Evolutionary conservation across 768 basidiomycete genomes (phyloP).

Genomic region (Lactarius hatsudake): DNA sequence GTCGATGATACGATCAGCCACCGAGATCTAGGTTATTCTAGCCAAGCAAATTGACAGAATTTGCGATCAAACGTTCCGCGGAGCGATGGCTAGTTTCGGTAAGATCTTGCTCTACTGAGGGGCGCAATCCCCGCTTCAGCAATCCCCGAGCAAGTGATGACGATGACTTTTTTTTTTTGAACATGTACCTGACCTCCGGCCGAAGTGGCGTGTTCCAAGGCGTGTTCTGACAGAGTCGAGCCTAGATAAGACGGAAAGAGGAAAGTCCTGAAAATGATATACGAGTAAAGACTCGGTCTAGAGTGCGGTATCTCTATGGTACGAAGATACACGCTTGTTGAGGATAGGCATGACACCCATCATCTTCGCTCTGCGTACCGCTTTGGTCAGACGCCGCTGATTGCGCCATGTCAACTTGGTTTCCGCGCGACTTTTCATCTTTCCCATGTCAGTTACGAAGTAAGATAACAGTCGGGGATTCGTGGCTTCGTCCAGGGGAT

Average conservation of each 20-base stretch:
- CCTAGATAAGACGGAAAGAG: not conserved
- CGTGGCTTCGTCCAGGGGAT: constrained; percentile 67
- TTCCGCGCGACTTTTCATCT: constrained; percentile 65
- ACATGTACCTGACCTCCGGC: no score
- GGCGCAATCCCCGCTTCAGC: not conserved
- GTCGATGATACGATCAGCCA: not conserved
- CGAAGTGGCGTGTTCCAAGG: not conserved
- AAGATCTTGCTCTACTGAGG: constrained; percentile 7
- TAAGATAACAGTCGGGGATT: constrained; percentile 56
- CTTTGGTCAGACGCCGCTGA: constrained; percentile 78
- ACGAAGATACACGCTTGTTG: constrained; percentile 12
- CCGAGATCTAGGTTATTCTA: not conserved
- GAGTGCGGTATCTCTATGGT: not conserved
- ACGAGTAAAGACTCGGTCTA: not conserved
- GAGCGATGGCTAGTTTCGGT: constrained; percentile 12
- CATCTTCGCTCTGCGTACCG: constrained; percentile 83
- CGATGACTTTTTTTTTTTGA: not conserved
- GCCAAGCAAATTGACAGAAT: constrained; percentile 1
- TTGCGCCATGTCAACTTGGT: constrained; percentile 75
- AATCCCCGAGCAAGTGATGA: constrained; percentile 11
- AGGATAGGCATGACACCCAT: constrained; percentile 78
- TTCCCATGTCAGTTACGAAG: constrained; percentile 74
- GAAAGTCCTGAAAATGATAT: not conserved
- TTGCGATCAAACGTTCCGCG: constrained; percentile 16
- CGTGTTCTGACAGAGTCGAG: not conserved